Evolutionary conservation across 371 early-diverging fungal genomes (phyloP).

Genomic region (Nematocida minor): DNA sequence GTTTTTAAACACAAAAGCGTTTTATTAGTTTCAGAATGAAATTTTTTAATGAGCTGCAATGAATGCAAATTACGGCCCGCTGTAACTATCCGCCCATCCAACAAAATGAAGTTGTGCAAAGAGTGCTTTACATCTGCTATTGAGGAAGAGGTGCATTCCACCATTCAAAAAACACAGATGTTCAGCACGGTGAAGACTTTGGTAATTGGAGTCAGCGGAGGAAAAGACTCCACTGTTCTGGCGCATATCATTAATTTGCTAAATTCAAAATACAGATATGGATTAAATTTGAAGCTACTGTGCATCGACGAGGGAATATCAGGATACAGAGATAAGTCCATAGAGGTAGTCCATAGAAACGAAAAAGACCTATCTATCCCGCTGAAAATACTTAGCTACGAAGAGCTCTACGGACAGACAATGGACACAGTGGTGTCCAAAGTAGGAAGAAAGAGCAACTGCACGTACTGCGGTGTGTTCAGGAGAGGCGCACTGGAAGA

Average conservation of each 20-base stretch:
- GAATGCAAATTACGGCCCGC: constrained; percentile 68
- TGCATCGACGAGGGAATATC: constrained; percentile 98
- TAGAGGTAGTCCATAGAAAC: constrained; percentile 84
- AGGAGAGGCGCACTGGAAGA: constrained; percentile 92
- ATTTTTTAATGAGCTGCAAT: constrained; percentile 63
- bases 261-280: constrained; percentile 86
- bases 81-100: constrained; percentile 81
- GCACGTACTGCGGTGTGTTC: constrained; percentile 98
- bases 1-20: not conserved
- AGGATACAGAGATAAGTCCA: constrained; percentile 93
- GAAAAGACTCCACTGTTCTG: constrained; percentile 96
- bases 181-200: constrained; percentile 81
- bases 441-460: constrained; percentile 90
- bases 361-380: constrained; percentile 82
- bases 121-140: constrained; percentile 84
- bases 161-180: constrained; percentile 74
- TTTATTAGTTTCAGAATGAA: no score
- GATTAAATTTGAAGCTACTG: constrained; percentile 78
- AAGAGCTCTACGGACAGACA: constrained; percentile 84
- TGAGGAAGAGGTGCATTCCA: constrained; percentile 89
- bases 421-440: constrained; percentile 87
- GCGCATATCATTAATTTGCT: constrained; percentile 86
- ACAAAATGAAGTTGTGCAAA: constrained; percentile 79
- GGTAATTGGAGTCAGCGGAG: constrained; percentile 92
- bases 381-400: constrained; percentile 82